Percentiles rank a stretch among this genome's conserved stretches.
Evolutionary conservation across 371 early-diverging fungal species (phyloP).

Genomic region (Rhizopus sp.): DNA sequence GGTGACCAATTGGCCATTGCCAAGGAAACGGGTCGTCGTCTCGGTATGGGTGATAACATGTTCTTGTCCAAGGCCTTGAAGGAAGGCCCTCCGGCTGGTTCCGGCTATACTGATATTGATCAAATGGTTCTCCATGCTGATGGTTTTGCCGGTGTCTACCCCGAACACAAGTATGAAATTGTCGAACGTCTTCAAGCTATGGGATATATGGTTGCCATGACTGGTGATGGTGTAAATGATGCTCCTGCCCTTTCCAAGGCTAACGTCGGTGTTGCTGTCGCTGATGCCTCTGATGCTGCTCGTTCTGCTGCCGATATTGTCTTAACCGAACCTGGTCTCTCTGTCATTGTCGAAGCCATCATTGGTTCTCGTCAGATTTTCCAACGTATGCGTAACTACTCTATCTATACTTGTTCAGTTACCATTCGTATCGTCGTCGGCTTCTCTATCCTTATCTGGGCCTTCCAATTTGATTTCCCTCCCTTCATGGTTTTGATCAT

Average conservation of each 20-base stretch:
- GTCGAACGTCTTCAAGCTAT: slow-evolving; percentile 85
- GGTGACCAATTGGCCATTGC: slow-evolving; percentile 94
- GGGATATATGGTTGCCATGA: slow-evolving; percentile 86
- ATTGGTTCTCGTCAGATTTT: slow-evolving; percentile 69
- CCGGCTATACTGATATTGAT: slow-evolving; percentile 76
- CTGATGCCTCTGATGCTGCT: slow-evolving; percentile 75
- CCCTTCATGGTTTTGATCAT: slow-evolving; percentile 65
- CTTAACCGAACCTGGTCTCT: slow-evolving; percentile 77
- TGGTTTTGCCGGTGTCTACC: slow-evolving; percentile 90
- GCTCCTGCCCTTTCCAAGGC: slow-evolving; percentile 91
- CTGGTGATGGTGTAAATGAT: slow-evolving; percentile 97
- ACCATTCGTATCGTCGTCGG: slow-evolving; percentile 64
- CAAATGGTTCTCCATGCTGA: slow-evolving; percentile 78
- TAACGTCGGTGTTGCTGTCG: slow-evolving; percentile 84
- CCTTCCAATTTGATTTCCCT: slow-evolving; percentile 63
- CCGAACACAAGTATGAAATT: slow-evolving; percentile 94
- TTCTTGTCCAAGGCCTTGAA: slow-evolving; percentile 75
- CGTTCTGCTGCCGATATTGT: slow-evolving; percentile 79
- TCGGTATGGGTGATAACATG: slow-evolving; percentile 74
- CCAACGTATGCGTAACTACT: slow-evolving; percentile 69
- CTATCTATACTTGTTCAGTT: slow-evolving; percentile 63
- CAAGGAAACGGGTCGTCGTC: slow-evolving; percentile 79
- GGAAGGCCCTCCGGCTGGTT: slow-evolving; percentile 67
- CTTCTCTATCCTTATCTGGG: slow-evolving; percentile 58
- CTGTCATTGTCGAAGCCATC: slow-evolving; percentile 69